Conservation (phyloP, 495 filamentous ascomycete genomes). For the Neurospora cerealis region DNA sequence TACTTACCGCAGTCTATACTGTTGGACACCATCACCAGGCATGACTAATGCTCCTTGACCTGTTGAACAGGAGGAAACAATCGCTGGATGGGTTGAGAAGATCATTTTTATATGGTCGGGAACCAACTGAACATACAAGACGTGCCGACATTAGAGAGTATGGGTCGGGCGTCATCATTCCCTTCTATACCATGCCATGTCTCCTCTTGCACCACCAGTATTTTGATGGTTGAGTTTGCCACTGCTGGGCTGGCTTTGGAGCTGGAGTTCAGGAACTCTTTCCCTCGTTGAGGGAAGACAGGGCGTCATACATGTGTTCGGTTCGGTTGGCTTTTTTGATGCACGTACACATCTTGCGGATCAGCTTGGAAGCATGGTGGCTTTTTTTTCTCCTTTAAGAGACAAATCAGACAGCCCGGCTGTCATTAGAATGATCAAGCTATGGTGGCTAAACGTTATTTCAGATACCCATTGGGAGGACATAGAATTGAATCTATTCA, state of each 20-base stretch:
- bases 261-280: neutral
- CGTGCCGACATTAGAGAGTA: neutral
- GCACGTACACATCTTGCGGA: neutral
- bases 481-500: neutral
- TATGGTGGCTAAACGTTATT: neutral
- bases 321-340: neutral
- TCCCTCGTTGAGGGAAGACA: neutral
- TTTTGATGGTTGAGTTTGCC: neutral
- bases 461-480: neutral
- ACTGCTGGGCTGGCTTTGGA: neutral
- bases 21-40: neutral
- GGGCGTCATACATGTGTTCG: neutral
- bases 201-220: neutral
- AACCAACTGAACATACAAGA: neutral
- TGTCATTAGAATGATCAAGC: neutral
- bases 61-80: neutral
- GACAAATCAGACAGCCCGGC: neutral
- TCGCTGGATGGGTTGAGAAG: neutral
- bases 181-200: neutral
- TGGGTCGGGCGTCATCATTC: neutral
- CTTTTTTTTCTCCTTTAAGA: neutral
- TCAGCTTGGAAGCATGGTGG: neutral
- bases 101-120: neutral
- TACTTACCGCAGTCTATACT: neutral
- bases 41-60: neutral